phyloP scores from a whole-genome alignment of 1,284 basidiomycete species.

The Puccinia novopanici region DNA sequence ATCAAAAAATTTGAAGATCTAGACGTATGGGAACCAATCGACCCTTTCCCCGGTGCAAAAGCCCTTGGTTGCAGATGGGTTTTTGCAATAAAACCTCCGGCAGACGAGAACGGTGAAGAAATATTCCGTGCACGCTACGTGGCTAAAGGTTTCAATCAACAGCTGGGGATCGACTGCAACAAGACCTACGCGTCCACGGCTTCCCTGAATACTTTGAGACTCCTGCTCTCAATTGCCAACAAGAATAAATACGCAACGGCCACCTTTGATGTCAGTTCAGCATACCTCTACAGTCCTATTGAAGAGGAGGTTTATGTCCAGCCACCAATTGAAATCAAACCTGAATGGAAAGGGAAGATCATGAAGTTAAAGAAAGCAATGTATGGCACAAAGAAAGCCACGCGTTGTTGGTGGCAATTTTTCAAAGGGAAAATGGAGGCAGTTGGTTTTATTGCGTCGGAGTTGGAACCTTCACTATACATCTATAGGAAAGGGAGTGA shows the following conservation, averaged over 20 bases:
- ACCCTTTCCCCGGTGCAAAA: no score
- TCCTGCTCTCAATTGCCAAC: neutral
- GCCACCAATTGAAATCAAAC: neutral
- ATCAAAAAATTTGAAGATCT: no score
- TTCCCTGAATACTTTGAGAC: neutral
- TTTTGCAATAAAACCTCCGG: no score
- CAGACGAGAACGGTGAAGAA: neutral
- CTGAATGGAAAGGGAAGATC: neutral
- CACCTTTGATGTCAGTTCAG: slow-evolving; percentile 2
- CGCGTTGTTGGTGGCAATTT: slow-evolving; percentile 15
- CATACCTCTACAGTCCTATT: slow-evolving; percentile 8
- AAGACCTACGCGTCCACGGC: slow-evolving; percentile 7
- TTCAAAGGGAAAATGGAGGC: slow-evolving; percentile 9
- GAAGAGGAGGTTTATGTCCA: no score
- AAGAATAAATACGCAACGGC: neutral
- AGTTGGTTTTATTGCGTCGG: neutral
- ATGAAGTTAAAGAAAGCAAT: slow-evolving; percentile 16
- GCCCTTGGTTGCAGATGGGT: no score
- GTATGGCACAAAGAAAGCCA: slow-evolving; percentile 8
- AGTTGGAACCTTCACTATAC: neutral
- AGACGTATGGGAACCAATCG: no score
- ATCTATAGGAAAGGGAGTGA: neutral
- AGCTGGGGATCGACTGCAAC: neutral
- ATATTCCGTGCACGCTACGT: slow-evolving; percentile 8
- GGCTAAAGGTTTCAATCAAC: slow-evolving; percentile 9